Conservation (phyloP, 192 early-diverging fungal species). For the Pecoramyces ruminantium region DNA sequence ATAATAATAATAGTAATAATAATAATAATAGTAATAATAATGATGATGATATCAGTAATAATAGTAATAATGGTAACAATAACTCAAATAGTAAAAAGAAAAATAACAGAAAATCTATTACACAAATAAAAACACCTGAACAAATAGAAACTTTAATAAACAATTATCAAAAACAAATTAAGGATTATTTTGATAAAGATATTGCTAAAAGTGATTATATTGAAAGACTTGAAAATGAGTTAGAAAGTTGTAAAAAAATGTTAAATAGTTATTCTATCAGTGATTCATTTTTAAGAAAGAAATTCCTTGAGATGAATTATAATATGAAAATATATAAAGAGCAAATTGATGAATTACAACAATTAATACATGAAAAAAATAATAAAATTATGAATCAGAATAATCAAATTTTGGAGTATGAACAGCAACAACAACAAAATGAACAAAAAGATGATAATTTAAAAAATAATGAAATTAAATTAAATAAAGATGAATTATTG, state of each 20-base stretch:
- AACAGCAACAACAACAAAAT: background rate
- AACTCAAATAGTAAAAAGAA: background rate
- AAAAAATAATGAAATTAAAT: background rate
- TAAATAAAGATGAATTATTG: background rate
- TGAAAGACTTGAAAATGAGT: background rate
- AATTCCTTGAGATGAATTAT: background rate
- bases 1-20: background rate
- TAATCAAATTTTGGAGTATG: background rate
- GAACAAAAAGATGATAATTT: background rate
- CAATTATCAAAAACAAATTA: background rate
- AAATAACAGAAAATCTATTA: background rate
- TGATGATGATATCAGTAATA: background rate
- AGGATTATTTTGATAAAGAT: background rate
- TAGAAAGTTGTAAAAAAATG: background rate
- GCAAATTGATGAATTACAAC: background rate
- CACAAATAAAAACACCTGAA: background rate
- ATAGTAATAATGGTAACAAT: background rate
- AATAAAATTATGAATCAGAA: background rate
- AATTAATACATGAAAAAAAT: background rate
- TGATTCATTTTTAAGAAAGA: background rate
- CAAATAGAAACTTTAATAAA: background rate
- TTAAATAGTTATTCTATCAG: background rate
- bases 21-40: background rate
- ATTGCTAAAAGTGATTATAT: background rate
- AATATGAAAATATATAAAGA: background rate